These are phyloP conservation scores for Colletotrichum spaethianum DNA, from an alignment of 2,329 filamentous ascomycete genomes.

Conservation along the genomic window DNA sequence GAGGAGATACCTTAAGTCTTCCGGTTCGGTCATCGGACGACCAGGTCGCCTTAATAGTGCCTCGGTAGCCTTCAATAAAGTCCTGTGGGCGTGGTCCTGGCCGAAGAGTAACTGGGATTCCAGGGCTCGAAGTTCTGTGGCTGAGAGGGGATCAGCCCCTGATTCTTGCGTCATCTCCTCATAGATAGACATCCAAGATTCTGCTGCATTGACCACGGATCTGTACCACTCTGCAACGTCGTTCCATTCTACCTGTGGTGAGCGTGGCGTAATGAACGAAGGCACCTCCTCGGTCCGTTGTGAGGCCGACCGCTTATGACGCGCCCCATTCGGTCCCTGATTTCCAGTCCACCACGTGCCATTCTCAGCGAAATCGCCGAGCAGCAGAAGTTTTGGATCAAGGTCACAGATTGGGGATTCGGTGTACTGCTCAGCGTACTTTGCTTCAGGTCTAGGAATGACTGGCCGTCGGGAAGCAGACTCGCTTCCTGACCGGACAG, in stretches of 20 bases:
- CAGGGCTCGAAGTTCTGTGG: slow-evolving; percentile 58
- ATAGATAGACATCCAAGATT: slow-evolving; percentile 75
- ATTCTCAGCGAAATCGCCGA: slow-evolving; percentile 85
- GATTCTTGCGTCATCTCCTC: slow-evolving; percentile 61
- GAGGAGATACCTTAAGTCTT: slow-evolving; percentile 83
- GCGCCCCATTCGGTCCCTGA: slow-evolving; percentile 48
- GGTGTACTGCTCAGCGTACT: slow-evolving; percentile 52
- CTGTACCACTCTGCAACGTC: slow-evolving; percentile 82
- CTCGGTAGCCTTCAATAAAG: slow-evolving; percentile 84
- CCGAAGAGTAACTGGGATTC: slow-evolving; percentile 67
- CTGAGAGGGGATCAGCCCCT: slow-evolving; percentile 48
- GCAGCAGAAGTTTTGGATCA: slow-evolving; percentile 80
- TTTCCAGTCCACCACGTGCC: slow-evolving; percentile 85
- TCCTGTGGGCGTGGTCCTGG: slow-evolving; percentile 77
- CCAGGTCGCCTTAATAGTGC: slow-evolving; percentile 85
- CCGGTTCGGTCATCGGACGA: slow-evolving; percentile 75
- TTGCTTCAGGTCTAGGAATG: slow-evolving; percentile 52
- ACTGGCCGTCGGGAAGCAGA: slow-evolving; percentile 49
- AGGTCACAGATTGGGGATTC: slow-evolving; percentile 70
- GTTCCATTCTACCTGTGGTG: slow-evolving; percentile 82
- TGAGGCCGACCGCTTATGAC: slow-evolving; percentile 51
- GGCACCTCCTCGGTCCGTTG: slow-evolving; percentile 51
- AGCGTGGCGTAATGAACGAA: slow-evolving; percentile 68
- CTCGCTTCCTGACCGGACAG: slow-evolving; percentile 44
- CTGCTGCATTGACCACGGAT: slow-evolving; percentile 76